Conservation (phyloP, 495 filamentous ascomycete genomes). For the Beverwykella pulmonaria region DNA sequence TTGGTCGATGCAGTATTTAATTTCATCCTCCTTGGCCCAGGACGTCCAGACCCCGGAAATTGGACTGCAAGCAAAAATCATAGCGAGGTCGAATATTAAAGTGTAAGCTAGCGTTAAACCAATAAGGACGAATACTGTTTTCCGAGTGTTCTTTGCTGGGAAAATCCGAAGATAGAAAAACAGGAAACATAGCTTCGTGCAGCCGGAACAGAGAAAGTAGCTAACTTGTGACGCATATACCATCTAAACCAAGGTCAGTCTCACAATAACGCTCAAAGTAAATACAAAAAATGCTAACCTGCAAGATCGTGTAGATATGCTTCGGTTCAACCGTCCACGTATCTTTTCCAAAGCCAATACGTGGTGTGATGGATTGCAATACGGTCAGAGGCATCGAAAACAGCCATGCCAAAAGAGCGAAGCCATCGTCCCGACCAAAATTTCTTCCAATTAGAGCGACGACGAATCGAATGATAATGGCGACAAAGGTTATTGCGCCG, state of each 20-base stretch:
- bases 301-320: conserved; percentile 6
- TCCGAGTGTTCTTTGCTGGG: conserved; percentile 42
- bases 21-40: conserved; percentile 33
- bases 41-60: conserved; percentile 37
- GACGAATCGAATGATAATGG: conserved; percentile 2
- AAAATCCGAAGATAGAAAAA: conserved; percentile 57
- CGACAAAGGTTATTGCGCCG: conserved; percentile 9
- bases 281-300: neutral
- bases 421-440: neutral
- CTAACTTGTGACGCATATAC: conserved; percentile 12
- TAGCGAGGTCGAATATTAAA: conserved; percentile 45
- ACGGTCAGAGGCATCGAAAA: neutral
- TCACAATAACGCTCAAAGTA: neutral
- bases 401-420: neutral
- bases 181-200: conserved; percentile 52
- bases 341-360: conserved; percentile 11
- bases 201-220: conserved; percentile 46
- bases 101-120: conserved; percentile 43
- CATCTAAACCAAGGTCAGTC: neutral
- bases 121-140: conserved; percentile 41
- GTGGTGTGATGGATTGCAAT: conserved; percentile 8
- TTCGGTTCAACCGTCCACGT: conserved; percentile 22
- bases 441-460: neutral
- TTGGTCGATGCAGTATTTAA: conserved; percentile 30
- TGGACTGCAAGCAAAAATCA: conserved; percentile 52